Evolutionary conservation across 2,329 filamentous ascomycete genomes (phyloP).

Genomic region (Trichoderma gracile): DNA sequence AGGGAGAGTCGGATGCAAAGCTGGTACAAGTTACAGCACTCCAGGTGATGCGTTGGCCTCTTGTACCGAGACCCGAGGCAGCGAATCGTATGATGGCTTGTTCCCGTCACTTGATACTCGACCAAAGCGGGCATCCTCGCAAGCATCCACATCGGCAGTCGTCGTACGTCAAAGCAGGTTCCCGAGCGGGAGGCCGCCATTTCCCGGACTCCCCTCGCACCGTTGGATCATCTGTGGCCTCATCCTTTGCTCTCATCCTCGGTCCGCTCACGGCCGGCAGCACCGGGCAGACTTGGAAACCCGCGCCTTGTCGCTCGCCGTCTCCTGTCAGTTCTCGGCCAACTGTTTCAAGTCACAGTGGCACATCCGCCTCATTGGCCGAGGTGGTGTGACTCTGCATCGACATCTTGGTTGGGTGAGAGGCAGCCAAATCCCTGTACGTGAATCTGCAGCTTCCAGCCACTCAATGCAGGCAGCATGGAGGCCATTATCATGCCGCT

Average conservation of each 20-base stretch:
- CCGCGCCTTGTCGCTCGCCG: not conserved
- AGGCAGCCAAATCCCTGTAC: not conserved
- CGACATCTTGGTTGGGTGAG: not conserved
- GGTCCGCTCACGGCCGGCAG: conserved; percentile 3
- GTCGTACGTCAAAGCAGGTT: not conserved
- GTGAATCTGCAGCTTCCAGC: conserved; percentile 1
- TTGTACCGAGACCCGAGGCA: not conserved
- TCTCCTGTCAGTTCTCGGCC: not conserved
- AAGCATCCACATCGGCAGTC: too few species aligned
- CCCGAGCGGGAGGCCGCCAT: conserved; percentile 16
- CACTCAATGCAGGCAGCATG: not conserved
- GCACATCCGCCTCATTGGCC: not conserved
- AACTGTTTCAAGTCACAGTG: conserved; percentile 2
- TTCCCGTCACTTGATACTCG: conserved; percentile 1
- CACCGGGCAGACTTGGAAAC: not conserved
- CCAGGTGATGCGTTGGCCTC: too few species aligned
- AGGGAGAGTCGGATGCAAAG: too few species aligned
- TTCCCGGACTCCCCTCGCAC: not conserved
- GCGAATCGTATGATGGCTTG: conserved; percentile 16
- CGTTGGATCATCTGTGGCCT: too few species aligned
- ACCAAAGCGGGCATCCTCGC: too few species aligned
- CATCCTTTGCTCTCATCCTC: not conserved
- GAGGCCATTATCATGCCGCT: conserved; percentile 3
- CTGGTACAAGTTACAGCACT: too few species aligned
- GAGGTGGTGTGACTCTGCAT: conserved; percentile 20